phyloP scores from a whole-genome alignment of 345 rosid species.

The Arabidopsis arenosa region DNA sequence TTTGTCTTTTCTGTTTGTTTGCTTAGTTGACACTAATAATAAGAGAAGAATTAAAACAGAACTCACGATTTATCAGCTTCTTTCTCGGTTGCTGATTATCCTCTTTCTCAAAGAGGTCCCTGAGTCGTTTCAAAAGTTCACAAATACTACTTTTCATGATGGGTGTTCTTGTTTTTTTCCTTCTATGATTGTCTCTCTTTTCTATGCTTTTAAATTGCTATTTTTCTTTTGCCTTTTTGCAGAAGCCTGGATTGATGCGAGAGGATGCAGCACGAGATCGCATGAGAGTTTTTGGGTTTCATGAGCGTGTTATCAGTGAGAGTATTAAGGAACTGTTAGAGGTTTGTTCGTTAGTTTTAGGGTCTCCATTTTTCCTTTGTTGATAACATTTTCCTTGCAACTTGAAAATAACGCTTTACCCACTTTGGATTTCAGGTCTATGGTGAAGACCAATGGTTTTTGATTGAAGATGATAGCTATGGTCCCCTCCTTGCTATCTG shows the following conservation, averaged over 20 bases:
- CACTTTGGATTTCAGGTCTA: slow-evolving; percentile 41
- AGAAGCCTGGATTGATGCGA: slow-evolving; percentile 43
- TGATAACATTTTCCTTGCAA: not conserved
- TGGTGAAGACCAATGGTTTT: slow-evolving; percentile 48
- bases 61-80: too few relatives aligned
- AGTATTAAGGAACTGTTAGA: slow-evolving; percentile 43
- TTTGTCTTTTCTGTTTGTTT: not conserved
- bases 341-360: slow-evolving; percentile 33
- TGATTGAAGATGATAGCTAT: slow-evolving; percentile 49
- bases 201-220: not conserved
- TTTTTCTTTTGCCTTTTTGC: not conserved
- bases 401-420: not conserved
- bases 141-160: not conserved
- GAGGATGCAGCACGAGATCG: slow-evolving; percentile 56
- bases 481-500: slow-evolving; percentile 33
- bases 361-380: not conserved
- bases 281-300: slow-evolving; percentile 43
- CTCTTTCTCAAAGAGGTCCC: not conserved
- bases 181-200: not conserved
- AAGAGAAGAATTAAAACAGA: too few relatives aligned
- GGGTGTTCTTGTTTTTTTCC: not conserved
- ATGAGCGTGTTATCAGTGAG: slow-evolving; percentile 26
- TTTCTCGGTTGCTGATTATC: slow-evolving; percentile 27
- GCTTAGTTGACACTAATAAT: too few relatives aligned
- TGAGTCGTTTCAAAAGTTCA: slow-evolving; percentile 35